Evolutionary conservation across 2,329 filamentous ascomycete genomes (phyloP), one percentile per base, ranked within the genome.

Genomic region (Fusarium buxicola): DNA sequence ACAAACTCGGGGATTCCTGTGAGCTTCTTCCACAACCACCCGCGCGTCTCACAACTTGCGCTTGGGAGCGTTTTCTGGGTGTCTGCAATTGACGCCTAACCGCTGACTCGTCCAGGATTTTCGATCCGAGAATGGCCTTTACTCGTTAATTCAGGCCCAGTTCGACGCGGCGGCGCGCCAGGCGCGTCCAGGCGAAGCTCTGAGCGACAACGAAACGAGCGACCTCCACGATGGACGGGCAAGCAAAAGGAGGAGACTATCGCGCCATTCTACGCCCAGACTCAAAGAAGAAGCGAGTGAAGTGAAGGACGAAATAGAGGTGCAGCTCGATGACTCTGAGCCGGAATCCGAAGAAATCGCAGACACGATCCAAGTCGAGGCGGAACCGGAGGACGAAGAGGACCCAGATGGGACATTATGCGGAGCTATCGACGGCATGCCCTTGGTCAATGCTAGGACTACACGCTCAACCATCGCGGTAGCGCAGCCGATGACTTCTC

Each of bases 1-100:
- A 92, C 89, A 46, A 92, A 91, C 72, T 91, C 88, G 61, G 89
- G 89, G 52, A 92, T 92, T 71, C 89, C 89, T 46, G 89, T 91
- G 79, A 60, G 73, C 51, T 54, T 44, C 52, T 31, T 43, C 38
- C 27, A 31, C 16, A 27, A 27, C 43, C 39, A 57, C 55, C 43
- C 41, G 56, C 48, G 43, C 58, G 59, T 47, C 56, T 52, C 40
- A 16, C 15, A 43, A 9, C 28, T 50, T 55, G 34, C 48, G 36
- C 35, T 65, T 38, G 7, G 32, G 34, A 30, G 27, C 28, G 38
- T 25, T 27, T 40, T n/a, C 27, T 12, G 35, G 13, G 8, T 41
- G 32, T 11, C 40, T n/a, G 12, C 30, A 50, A 45, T 34, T 30
- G 21, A 58, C 32, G 27, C 41, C 21, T 12, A 25, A 25, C 53